phyloP scores from a whole-genome alignment of 306 rosid species.

The Prunus campanulata region DNA sequence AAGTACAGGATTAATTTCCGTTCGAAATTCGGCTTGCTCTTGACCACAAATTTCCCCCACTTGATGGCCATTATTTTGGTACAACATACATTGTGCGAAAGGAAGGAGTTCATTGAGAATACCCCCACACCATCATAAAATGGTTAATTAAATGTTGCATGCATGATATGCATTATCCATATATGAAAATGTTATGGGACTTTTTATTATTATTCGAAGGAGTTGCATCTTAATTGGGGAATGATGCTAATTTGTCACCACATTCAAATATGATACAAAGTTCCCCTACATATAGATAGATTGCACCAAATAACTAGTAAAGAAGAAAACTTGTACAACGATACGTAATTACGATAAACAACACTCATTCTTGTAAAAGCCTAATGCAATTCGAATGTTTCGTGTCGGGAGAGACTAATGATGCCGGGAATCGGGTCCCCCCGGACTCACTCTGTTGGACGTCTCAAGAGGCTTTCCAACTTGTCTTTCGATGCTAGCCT shows the following conservation, averaged over 20 bases:
- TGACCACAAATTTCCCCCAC: too few species aligned
- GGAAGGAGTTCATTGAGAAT: background rate
- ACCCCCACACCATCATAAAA: background rate
- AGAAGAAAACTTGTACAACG: too few species aligned
- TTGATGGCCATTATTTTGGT: background rate
- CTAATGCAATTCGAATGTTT: background rate
- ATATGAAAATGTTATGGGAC: too few species aligned
- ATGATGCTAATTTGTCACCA: too few species aligned
- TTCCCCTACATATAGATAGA: background rate
- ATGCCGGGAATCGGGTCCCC: constrained; percentile 43
- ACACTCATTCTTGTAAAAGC: background rate
- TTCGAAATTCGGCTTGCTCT: rapidly evolving
- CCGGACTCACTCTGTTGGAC: constrained; percentile 31
- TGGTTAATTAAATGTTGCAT: background rate
- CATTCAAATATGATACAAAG: background rate
- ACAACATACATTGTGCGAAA: background rate
- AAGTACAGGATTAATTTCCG: rapidly evolving
- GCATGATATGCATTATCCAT: background rate
- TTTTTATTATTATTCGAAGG: too few species aligned
- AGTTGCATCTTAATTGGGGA: too few species aligned
- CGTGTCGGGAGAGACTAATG: background rate
- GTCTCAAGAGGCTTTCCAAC: background rate
- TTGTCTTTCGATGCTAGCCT: constrained; percentile 22
- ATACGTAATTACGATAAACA: too few species aligned
- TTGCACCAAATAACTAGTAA: background rate